Base-by-base conservation (phyloP, 306 rosid genomes). In the Astragalus glycyphyllos region DNA sequence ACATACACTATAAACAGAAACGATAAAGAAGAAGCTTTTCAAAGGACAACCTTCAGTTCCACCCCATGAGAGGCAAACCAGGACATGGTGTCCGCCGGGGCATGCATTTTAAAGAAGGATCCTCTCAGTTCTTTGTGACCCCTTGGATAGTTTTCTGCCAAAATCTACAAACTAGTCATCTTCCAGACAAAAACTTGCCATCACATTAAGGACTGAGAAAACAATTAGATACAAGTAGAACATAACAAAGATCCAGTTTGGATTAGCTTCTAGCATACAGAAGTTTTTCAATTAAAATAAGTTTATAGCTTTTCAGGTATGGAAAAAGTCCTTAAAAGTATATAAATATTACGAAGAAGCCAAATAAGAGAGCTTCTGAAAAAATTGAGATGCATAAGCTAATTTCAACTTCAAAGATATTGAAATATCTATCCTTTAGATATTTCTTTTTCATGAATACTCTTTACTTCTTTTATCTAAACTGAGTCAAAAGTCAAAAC, bases 81-180 rank as follows among this genome's bases (percentile, higher is more conserved):
- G 63, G 97, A 74, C 96, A 93, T 93, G 75, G 98, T 93, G 79
- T 93, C 96, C 67, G 59, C 72, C 0, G 96, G 97, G 41, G 92
- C 84, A 1, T 93, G 98, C 42, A 0, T 40, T 68, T 81, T 79
- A 76, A 93, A 93, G 79, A 88, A 93, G 55, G 97, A 72, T 69
- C 98, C 98, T 79, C 87, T 93, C 63, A 93, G 76, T 79, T 93
- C 96, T 57, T 83, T 93, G 84, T 90, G 94, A 58, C 98, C 97
- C 74, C 98, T 84, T 0, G 98, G 98, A 79, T 93, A 93, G 82
- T 93, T 86, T 77, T 84, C 97, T 79, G 96, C 96, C 91, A 93
- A 86, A 80, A 75, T 64, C 98, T 93, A 79, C 54, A 55, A 75
- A 68, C 57, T 73, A 64, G 69, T 82, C 82, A 80, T 77, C 65